phyloP scores from a whole-genome alignment of 23 red algal genomes.

The Cyanidiococcus yangmingshanensis region DNA sequence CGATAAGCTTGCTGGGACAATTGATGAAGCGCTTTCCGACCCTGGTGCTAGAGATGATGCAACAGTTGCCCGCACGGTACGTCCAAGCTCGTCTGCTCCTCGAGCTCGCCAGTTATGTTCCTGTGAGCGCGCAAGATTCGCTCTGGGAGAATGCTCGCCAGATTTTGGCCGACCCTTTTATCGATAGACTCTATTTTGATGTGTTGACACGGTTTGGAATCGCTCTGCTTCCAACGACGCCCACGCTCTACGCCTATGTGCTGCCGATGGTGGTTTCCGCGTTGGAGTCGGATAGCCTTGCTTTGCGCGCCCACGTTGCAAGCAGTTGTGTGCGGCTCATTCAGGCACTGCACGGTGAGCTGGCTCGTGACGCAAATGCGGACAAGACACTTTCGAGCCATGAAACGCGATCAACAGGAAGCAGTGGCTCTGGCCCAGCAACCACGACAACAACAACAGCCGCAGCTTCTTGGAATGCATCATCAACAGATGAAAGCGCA shows the following conservation, averaged over 20 bases:
- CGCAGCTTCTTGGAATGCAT: neutral
- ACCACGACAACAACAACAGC: neutral
- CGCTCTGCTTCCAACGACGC: neutral
- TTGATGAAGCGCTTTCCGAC: neutral
- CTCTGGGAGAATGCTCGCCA: neutral
- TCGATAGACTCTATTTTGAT: conserved; percentile 3
- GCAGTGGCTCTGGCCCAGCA: neutral
- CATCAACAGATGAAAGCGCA: neutral
- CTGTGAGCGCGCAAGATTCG: neutral
- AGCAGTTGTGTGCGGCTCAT: neutral
- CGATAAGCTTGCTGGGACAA: neutral
- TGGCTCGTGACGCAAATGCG: neutral
- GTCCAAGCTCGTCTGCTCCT: neutral
- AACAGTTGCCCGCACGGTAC: neutral
- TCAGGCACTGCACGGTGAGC: neutral
- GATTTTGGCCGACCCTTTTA: neutral
- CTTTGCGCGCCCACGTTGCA: neutral
- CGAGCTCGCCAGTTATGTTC: neutral
- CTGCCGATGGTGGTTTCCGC: neutral
- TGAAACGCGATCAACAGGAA: neutral
- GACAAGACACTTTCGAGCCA: neutral
- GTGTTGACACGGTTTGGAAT: neutral
- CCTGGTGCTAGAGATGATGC: neutral
- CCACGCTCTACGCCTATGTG: neutral
- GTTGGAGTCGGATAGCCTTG: neutral